These are phyloP conservation scores for Boletus sp. DNA, from an alignment of 1,284 basidiomycete genomes.

Conservation along the genomic window DNA sequence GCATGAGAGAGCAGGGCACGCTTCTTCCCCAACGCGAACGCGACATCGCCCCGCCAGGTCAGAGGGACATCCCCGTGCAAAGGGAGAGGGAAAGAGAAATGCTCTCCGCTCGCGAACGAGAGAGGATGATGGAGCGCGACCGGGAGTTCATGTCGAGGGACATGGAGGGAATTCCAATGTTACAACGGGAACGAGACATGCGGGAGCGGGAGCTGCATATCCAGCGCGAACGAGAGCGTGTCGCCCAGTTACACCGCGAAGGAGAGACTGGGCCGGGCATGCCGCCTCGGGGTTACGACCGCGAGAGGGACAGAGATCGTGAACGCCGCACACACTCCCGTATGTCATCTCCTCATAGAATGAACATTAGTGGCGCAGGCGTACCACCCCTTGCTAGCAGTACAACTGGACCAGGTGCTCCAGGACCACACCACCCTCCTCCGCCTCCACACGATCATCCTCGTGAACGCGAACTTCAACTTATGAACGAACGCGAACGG, in stretches of 20 bases:
- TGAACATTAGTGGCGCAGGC: constrained; percentile 10
- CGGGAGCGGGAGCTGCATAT: constrained; percentile 28
- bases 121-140: constrained; percentile 24
- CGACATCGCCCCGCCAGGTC: constrained; percentile 18
- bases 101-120: constrained; percentile 20
- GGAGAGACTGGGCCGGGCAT: constrained; percentile 29
- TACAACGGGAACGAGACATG: constrained; percentile 25
- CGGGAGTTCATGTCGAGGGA: constrained; percentile 23
- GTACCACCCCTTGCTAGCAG: constrained; percentile 10
- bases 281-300: constrained; percentile 22
- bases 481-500: constrained; percentile 27
- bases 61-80: constrained; percentile 23
- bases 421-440: constrained; percentile 20
- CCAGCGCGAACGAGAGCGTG: constrained; percentile 29
- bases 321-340: constrained; percentile 28
- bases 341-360: constrained; percentile 25
- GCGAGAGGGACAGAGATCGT: constrained; percentile 30
- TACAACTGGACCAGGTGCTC: constrained; percentile 21
- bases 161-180: constrained; percentile 18
- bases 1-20: constrained; percentile 20
- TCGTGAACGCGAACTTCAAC: constrained; percentile 25
- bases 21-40: constrained; percentile 27
- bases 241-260: constrained; percentile 27
- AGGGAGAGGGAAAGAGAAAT: constrained; percentile 27
- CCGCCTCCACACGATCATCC: constrained; percentile 21